Conservation (phyloP, 768 basidiomycete species). For the Tulasnella sp. region DNA sequence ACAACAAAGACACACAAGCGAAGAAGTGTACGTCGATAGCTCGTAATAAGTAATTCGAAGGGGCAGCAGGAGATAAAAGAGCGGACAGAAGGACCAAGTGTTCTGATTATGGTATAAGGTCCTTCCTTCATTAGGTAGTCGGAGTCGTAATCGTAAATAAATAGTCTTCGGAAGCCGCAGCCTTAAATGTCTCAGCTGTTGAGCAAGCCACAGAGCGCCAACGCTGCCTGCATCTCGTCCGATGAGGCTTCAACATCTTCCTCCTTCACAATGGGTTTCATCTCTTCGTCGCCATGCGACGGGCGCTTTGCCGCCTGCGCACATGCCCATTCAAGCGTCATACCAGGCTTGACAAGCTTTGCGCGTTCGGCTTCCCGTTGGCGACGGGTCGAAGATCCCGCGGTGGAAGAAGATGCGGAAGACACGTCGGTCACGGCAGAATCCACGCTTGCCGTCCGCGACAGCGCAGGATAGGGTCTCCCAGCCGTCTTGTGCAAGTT, state of each 20-base stretch:
- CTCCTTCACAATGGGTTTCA: conserved; percentile 2
- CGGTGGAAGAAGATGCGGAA: conserved; percentile 9
- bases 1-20: conserved; percentile 69
- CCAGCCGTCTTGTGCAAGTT: conserved; percentile 23
- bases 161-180: neutral
- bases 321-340: conserved; percentile 33
- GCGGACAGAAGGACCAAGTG: neutral
- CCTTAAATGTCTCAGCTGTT: conserved; percentile 1
- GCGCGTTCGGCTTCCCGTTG: conserved; percentile 30
- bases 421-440: conserved; percentile 28
- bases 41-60: conserved; percentile 4
- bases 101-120: neutral
- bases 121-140: neutral
- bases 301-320: conserved; percentile 30
- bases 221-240: conserved; percentile 33
- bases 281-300: conserved; percentile 2
- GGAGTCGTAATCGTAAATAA: neutral
- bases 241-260: conserved; percentile 16
- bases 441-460: conserved; percentile 31
- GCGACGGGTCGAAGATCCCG: neutral
- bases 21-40: conserved; percentile 59
- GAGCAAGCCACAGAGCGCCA: conserved; percentile 30
- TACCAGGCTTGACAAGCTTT: conserved; percentile 26
- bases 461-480: conserved; percentile 22
- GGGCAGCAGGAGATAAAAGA: neutral